A percentile compares a stretch with the other conserved stretches of the same genome.
These are phyloP conservation scores for Nematocida ausubeli DNA, from an alignment of 371 early-diverging fungal genomes.

Conservation along the genomic window DNA sequence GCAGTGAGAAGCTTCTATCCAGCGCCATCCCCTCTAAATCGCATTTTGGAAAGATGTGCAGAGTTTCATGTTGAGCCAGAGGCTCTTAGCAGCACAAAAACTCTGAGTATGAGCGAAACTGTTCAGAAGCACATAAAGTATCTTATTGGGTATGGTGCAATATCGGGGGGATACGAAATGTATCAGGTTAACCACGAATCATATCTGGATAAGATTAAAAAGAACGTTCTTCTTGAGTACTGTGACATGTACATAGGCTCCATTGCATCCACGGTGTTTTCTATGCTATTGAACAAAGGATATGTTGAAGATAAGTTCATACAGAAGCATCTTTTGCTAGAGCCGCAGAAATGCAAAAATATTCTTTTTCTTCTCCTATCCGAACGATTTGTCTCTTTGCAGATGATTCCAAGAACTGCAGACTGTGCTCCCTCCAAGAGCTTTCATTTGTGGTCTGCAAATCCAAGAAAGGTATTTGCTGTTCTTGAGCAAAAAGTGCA, in stretches of 20 bases:
- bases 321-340: slow-evolving; percentile 42
- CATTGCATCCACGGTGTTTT: not conserved
- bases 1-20: slow-evolving; percentile 7
- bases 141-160: slow-evolving; percentile 27
- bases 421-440: slow-evolving; percentile 43
- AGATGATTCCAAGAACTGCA: slow-evolving; percentile 48
- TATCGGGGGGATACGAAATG: slow-evolving; percentile 38
- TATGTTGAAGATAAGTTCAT: slow-evolving; percentile 51
- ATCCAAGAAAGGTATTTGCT: not conserved
- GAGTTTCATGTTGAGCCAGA: not conserved
- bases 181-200: slow-evolving; percentile 31
- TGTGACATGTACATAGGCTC: slow-evolving; percentile 12
- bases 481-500: not conserved
- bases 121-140: slow-evolving; percentile 26
- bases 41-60: not conserved
- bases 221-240: slow-evolving; percentile 7
- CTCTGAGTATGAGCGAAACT: not conserved
- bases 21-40: not conserved
- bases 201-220: slow-evolving; percentile 17
- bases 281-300: slow-evolving; percentile 23
- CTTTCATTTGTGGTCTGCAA: slow-evolving; percentile 48
- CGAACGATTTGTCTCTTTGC: slow-evolving; percentile 11
- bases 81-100: not conserved
- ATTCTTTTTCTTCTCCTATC: slow-evolving; percentile 31
- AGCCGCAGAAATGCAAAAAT: slow-evolving; percentile 30